Percentiles rank a stretch among this genome's conserved stretches.
phyloP scores from a whole-genome alignment of 371 early-diverging fungal genomes.

The Phascolomyces articulosus region DNA sequence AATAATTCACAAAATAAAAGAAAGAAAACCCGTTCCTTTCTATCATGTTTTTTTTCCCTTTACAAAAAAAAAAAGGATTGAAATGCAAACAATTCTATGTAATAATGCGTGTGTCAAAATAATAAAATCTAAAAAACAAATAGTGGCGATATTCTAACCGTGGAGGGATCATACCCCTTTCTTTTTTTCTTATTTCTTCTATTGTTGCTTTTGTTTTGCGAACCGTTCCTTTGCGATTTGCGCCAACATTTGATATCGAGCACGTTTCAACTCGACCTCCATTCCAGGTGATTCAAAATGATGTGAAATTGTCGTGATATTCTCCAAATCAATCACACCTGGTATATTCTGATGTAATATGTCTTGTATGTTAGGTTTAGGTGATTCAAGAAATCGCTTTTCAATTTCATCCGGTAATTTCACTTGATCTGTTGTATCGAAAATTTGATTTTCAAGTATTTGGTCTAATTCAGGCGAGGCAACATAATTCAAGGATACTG shows the following conservation, averaged over 20 bases:
- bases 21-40: no score
- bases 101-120: no score
- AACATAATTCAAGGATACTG: slow-evolving; percentile 20
- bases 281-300: slow-evolving; percentile 34
- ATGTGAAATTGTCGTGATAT: slow-evolving; percentile 28
- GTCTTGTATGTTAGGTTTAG: slow-evolving; percentile 22
- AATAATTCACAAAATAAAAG: no score
- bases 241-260: slow-evolving; percentile 41
- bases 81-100: no score
- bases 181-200: background rate
- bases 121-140: no score
- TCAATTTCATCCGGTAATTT: slow-evolving; percentile 34
- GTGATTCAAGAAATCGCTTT: slow-evolving; percentile 16
- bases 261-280: slow-evolving; percentile 45
- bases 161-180: no score
- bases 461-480: slow-evolving; percentile 35
- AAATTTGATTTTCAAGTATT: slow-evolving; percentile 15
- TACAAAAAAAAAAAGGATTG: no score
- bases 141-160: no score
- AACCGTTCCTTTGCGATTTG: slow-evolving; percentile 24
- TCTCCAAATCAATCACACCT: slow-evolving; percentile 27
- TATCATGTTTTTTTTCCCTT: no score
- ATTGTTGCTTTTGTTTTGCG: background rate
- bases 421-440: slow-evolving; percentile 30
- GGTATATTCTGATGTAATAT: slow-evolving; percentile 31